These are phyloP conservation scores for Podospora bellae-mahoneyi DNA, from an alignment of 495 filamentous ascomycete genomes.

Conservation along the genomic window DNA sequence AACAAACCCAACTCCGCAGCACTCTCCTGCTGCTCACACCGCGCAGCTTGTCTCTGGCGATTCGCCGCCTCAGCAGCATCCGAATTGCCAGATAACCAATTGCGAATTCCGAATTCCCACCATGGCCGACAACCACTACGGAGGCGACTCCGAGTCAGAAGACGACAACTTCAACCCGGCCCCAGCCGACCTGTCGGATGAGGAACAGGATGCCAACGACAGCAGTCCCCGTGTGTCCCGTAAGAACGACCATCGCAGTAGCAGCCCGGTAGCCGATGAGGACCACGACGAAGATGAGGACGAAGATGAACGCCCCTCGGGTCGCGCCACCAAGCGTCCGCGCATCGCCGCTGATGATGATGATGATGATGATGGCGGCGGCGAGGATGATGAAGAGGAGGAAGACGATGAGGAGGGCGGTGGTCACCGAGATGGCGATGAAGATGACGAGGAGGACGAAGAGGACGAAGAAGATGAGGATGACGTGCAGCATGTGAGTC, in stretches of 20 bases:
- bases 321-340: conserved; percentile 29
- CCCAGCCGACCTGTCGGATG: conserved; percentile 64
- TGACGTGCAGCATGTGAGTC: conserved; percentile 40
- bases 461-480: conserved; percentile 46
- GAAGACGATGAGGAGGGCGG: conserved; percentile 58
- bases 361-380: conserved; percentile 37
- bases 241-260: conserved; percentile 17
- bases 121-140: conserved; percentile 18
- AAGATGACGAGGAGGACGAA: conserved; percentile 59
- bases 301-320: conserved; percentile 26
- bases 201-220: conserved; percentile 41
- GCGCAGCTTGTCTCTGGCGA: background rate
- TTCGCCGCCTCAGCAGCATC: background rate
- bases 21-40: background rate
- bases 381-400: conserved; percentile 53
- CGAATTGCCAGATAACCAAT: background rate
- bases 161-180: conserved; percentile 80
- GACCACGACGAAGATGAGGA: conserved; percentile 45
- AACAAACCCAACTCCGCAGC: background rate
- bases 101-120: background rate
- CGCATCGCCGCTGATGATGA: conserved; percentile 24
- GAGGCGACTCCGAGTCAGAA: conserved; percentile 61
- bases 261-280: conserved; percentile 26
- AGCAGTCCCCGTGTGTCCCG: background rate
- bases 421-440: conserved; percentile 50